Conservation (phyloP, 2,329 filamentous ascomycete species). For the Talaromyces atroroseus region DNA sequence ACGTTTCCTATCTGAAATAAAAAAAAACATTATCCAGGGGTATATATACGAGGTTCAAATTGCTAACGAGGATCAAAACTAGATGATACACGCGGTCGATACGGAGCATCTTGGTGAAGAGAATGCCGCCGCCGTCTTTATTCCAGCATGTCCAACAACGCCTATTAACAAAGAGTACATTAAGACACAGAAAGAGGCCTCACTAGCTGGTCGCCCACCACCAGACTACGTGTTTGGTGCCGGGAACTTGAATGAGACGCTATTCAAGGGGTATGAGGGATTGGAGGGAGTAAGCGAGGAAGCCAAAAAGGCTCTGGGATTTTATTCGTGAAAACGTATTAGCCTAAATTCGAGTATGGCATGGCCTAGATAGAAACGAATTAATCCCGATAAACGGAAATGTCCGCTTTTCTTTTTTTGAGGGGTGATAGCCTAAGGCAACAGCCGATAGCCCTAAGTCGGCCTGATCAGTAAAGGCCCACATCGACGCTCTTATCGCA, state of each 20-base stretch:
- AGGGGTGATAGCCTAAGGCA: neutral
- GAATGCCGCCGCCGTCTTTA: slow-evolving; percentile 31
- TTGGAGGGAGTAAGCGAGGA: neutral
- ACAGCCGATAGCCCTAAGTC: neutral
- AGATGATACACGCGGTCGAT: slow-evolving; percentile 36
- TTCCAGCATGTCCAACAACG: slow-evolving; percentile 34
- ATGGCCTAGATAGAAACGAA: neutral
- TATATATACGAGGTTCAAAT: neutral
- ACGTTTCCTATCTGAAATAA: neutral
- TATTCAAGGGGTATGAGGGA: neutral
- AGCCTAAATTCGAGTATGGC: neutral
- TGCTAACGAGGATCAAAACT: neutral
- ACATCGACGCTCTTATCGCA: neutral
- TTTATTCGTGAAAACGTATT: neutral
- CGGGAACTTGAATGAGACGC: neutral
- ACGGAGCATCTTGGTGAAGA: slow-evolving; percentile 29
- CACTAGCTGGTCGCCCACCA: slow-evolving; percentile 48
- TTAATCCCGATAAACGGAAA: neutral
- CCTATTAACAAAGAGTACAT: slow-evolving; percentile 22
- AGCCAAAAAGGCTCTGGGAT: neutral
- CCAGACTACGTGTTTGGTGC: slow-evolving; percentile 16
- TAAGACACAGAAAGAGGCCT: slow-evolving; percentile 49
- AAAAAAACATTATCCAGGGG: no score
- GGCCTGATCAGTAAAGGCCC: neutral
- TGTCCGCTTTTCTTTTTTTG: neutral